phyloP scores from a whole-genome alignment of 2,329 filamentous ascomycete species.

The Penicillium occitanis region DNA sequence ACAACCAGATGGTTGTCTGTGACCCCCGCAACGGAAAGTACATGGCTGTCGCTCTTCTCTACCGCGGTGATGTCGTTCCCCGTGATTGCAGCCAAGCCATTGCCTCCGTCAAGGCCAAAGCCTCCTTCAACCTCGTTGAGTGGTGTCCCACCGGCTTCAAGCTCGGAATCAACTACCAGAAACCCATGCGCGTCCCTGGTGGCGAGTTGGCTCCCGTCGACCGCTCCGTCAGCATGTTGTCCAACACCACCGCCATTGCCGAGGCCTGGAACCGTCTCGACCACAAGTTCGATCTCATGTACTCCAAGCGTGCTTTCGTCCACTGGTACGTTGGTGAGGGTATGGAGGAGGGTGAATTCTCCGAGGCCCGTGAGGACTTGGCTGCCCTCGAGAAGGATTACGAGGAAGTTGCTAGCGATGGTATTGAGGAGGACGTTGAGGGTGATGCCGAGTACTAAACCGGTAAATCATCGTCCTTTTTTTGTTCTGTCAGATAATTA shows the following conservation, averaged over 20 bases:
- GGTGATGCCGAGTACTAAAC: conserved; percentile 41
- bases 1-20: conserved; percentile 70
- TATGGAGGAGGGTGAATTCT: conserved; percentile 91
- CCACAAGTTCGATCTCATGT: conserved; percentile 70
- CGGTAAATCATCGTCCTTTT: neutral
- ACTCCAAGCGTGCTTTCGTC: conserved; percentile 68
- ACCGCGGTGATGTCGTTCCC: conserved; percentile 65
- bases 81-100: conserved; percentile 61
- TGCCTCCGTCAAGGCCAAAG: conserved; percentile 62
- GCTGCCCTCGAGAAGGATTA: conserved; percentile 85
- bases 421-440: conserved; percentile 63
- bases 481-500: conserved; percentile 6
- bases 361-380: conserved; percentile 80
- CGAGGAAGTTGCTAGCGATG: conserved; percentile 76
- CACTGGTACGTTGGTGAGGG: conserved; percentile 81
- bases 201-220: conserved; percentile 56
- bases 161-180: conserved; percentile 67
- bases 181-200: conserved; percentile 54
- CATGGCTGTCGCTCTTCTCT: conserved; percentile 66
- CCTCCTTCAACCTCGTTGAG: conserved; percentile 65
- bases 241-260: conserved; percentile 66
- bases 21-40: conserved; percentile 67
- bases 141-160: conserved; percentile 71
- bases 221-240: conserved; percentile 61
- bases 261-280: conserved; percentile 65